Conservation (phyloP, 257 asterid genomes). For the Anisodus tanguticus region DNA sequence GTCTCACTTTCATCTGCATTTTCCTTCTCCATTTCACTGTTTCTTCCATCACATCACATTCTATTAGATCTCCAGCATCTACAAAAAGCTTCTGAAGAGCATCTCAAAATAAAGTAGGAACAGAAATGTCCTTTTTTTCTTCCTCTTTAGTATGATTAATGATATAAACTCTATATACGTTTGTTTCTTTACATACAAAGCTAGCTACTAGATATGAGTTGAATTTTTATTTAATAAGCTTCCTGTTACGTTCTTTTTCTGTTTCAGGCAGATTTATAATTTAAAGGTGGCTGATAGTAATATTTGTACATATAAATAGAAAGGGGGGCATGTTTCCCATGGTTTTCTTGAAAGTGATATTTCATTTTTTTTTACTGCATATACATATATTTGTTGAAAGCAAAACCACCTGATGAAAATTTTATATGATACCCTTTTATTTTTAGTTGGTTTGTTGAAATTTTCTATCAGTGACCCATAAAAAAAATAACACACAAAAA, state of each 20-base stretch:
- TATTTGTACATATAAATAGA: neutral
- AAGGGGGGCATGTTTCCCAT: neutral
- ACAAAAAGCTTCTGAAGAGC: neutral
- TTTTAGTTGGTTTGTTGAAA: neutral
- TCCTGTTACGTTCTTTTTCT: neutral
- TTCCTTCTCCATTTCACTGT: neutral
- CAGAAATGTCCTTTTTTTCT: neutral
- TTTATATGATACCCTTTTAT: neutral
- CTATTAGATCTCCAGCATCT: neutral
- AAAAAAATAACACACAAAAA: neutral
- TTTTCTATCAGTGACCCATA: neutral
- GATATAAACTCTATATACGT: neutral
- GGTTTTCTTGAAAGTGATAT: neutral
- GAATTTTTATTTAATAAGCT: neutral
- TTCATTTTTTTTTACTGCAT: neutral
- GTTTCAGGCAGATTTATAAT: neutral
- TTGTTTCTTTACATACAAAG: neutral
- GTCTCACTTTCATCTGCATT: neutral
- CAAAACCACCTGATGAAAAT: neutral
- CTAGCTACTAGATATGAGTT: neutral
- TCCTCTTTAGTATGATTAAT: neutral
- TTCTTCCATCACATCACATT: neutral
- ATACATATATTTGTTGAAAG: neutral
- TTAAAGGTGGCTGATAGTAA: neutral
- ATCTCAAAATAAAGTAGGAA: neutral